These are phyloP conservation scores for Diphasiastrum complanatum DNA, from an alignment of 83 land plant species.

Conservation along the genomic window DNA sequence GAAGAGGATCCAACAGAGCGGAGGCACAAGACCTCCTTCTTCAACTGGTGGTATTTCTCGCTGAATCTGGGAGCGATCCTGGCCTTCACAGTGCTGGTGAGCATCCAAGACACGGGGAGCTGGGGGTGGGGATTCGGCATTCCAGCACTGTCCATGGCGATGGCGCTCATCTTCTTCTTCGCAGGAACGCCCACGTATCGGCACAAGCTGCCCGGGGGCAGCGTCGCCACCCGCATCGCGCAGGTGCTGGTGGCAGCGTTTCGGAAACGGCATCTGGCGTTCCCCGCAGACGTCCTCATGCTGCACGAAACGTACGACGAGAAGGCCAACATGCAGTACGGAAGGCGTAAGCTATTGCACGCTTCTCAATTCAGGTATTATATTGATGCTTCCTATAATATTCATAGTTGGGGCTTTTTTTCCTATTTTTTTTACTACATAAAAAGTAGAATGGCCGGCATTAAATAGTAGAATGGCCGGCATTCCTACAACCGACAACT, in stretches of 20 bases:
- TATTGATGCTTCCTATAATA: no score
- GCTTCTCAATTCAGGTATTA: constrained; percentile 1
- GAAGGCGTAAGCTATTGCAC: constrained; percentile 3
- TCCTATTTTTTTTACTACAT: not conserved
- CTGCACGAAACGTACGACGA: constrained; percentile 2
- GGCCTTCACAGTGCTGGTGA: not conserved
- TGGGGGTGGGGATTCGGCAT: constrained; percentile 1
- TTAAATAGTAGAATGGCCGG: no score
- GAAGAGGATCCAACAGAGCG: not conserved
- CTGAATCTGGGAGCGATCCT: not conserved
- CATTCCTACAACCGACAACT: no score
- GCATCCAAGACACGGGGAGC: not conserved
- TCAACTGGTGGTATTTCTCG: not conserved
- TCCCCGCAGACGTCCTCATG: not conserved
- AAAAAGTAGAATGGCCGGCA: no score
- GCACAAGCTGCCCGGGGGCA: not conserved
- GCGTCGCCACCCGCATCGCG: not conserved
- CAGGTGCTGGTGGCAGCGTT: not conserved
- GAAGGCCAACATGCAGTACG: not conserved
- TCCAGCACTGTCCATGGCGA: not conserved
- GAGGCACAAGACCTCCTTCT: not conserved
- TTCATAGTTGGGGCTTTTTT: not conserved
- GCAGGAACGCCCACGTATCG: not conserved
- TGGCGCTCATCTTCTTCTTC: not conserved
- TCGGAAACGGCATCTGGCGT: not conserved